Evolutionary conservation across 176 grass and related monocot species (phyloP).

Genomic region (Pharus latifolius): DNA sequence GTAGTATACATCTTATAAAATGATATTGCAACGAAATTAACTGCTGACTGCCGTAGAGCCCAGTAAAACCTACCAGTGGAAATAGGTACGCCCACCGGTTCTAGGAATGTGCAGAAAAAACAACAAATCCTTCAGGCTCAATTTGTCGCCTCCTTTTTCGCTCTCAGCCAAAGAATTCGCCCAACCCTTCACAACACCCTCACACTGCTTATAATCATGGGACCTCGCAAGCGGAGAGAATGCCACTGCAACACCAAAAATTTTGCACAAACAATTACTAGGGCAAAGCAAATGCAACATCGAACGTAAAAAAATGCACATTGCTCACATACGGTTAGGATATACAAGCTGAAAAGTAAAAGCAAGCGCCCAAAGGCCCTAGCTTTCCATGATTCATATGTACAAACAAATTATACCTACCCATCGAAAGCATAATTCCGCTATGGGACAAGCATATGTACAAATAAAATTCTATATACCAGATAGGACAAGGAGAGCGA

Average conservation of each 20-base stretch:
- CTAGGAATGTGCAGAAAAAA: constrained; percentile 95
- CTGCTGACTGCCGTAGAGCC: background rate
- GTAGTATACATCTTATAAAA: background rate
- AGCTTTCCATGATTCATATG: no score
- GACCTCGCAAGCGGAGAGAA: background rate
- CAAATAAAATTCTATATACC: background rate
- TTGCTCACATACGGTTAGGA: no score
- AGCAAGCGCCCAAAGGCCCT: no score
- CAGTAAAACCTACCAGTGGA: constrained; percentile 56
- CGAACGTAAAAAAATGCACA: background rate
- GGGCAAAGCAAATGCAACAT: background rate
- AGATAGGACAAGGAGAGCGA: constrained; percentile 15
- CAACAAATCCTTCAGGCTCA: constrained; percentile 74
- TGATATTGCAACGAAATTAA: background rate
- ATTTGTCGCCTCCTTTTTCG: constrained; percentile 34
- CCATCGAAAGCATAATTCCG: background rate
- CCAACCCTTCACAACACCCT: constrained; percentile 59
- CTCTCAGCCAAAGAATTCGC: constrained; percentile 28
- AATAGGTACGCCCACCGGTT: constrained; percentile 87
- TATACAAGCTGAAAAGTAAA: no score
- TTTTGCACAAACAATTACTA: no score
- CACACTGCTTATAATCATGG: constrained; percentile 41
- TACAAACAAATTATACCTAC: no score
- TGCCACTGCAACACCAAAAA: constrained; percentile 10
- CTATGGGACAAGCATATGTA: no score